Evolutionary conservation across 768 basidiomycete genomes (phyloP).

Genomic region (Agaricus bisporus): DNA sequence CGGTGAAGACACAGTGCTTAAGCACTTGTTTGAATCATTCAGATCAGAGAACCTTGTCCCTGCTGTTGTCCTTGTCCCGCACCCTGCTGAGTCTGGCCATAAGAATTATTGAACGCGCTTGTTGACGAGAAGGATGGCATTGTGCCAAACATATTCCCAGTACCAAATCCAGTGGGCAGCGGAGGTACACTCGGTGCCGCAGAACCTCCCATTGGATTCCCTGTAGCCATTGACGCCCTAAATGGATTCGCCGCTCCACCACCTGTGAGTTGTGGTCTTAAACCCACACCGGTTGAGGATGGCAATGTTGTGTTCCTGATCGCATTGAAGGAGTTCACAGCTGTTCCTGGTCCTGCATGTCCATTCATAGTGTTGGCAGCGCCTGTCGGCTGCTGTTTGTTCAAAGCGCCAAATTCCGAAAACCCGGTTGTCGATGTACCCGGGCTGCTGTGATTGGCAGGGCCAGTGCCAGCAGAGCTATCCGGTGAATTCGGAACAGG

Average conservation of each 20-base stretch:
- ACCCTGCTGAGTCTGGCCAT: neutral
- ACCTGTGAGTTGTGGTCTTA: conserved; percentile 61
- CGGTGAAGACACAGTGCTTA: neutral
- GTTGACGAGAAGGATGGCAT: neutral
- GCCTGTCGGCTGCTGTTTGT: conserved; percentile 7
- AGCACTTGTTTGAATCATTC: conserved; percentile 8
- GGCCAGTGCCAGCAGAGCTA: conserved; percentile 37
- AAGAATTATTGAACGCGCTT: neutral
- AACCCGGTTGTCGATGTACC: neutral
- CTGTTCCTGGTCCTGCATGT: conserved; percentile 15
- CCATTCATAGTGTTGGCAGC: conserved; percentile 8
- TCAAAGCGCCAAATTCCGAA: conserved; percentile 2
- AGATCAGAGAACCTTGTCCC: conserved; percentile 47
- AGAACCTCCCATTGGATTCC: conserved; percentile 11
- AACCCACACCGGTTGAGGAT: conserved; percentile 38
- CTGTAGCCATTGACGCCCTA: conserved; percentile 49
- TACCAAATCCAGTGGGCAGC: conserved; percentile 6
- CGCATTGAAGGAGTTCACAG: conserved; percentile 11
- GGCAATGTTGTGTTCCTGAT: neutral
- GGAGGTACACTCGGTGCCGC: conserved; percentile 5
- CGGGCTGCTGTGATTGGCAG: conserved; percentile 18
- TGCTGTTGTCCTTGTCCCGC: conserved; percentile 24
- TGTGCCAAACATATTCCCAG: conserved; percentile 7
- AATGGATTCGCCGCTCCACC: conserved; percentile 61
- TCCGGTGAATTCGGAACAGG: conserved; percentile 60